Base-by-base conservation (phyloP, 768 basidiomycete species). In the Phlegmacium glaucopus region DNA sequence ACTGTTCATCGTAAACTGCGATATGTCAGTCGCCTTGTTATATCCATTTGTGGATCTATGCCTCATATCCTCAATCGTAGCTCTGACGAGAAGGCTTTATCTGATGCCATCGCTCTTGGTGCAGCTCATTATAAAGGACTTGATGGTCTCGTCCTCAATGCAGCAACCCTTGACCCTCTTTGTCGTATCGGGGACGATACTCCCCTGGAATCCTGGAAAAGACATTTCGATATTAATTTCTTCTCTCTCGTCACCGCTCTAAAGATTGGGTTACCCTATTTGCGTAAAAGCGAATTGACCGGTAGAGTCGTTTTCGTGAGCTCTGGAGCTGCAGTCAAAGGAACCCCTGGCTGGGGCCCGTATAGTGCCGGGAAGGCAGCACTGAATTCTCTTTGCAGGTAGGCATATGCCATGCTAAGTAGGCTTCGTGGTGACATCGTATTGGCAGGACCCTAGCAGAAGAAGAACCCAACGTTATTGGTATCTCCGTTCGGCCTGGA, bases 301-400 rank as follows among this genome's bases (percentile, higher is more conserved):
- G 90, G 88, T 1, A 75, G 76, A 45, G 74, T 95, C 41, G 75
- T 96, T 22, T 85, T 95, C 52, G 76, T 94, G 35, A 92, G 89
- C 58, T 93, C 90, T 12, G 94, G 94, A 9, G 85, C 90, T 9
- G 87, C 92, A 8, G 74, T 78, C 12, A 83, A 83, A 42, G 79
- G 76, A 12, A 75, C 64, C 1, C 64, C 80, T 6, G 85, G 81
- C 3, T 95, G 90, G 90, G 90, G 81, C 1, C 78, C 87, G 1
- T 92, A 91, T 63, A 88, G 79, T 51, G 85, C 93, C 9, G 74
- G 78, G 48, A 94, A 97, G 64, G 92, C 94, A 1, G 92, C 91
- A 1, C 75, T 93, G 82, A 96, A 94, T 64, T 87, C 85, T 16
- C 70, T 96, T 36, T 83, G 82, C 69, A 79, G 87, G 89, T 85